Conservation (phyloP, 2,329 filamentous ascomycete species). For the Fusarium virguliforme region DNA sequence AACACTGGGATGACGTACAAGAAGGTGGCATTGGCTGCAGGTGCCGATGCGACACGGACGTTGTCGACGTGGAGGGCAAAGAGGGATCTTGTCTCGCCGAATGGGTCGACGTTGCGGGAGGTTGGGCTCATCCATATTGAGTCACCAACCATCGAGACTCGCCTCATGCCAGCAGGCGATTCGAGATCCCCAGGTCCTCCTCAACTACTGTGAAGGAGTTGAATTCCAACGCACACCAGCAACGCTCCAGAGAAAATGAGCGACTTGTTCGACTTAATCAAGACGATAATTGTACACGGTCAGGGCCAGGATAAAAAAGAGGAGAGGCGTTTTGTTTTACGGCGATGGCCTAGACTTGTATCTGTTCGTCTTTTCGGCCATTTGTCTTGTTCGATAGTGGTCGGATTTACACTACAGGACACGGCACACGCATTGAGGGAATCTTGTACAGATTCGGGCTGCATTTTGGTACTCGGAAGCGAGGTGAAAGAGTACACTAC, state of each 20-base stretch:
- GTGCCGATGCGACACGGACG: constrained; percentile 97
- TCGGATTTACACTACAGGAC: constrained; percentile 28
- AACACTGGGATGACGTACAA: constrained; percentile 85
- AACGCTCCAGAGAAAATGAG: constrained; percentile 38
- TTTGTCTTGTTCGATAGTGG: constrained; percentile 28
- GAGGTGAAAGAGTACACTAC: constrained; percentile 28
- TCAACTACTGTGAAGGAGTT: constrained; percentile 25
- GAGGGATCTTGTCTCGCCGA: constrained; percentile 94
- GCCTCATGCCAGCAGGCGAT: constrained; percentile 13
- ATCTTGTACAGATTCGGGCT: constrained; percentile 38
- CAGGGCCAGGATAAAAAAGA: constrained; percentile 41
- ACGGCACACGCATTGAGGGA: constrained; percentile 36
- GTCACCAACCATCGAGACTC: constrained; percentile 19
- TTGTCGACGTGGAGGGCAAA: constrained; percentile 97
- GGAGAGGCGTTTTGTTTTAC: constrained; percentile 50
- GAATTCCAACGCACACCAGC: constrained; percentile 24
- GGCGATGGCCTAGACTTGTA: constrained; percentile 21
- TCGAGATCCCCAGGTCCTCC: constrained; percentile 15
- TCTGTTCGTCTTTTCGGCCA: constrained; percentile 25
- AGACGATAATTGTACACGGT: constrained; percentile 36
- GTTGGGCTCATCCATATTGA: constrained; percentile 77
- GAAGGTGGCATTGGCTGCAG: constrained; percentile 98
- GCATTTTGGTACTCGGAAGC: constrained; percentile 34
- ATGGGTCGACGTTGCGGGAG: constrained; percentile 97
- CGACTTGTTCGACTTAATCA: constrained; percentile 40